Conservation (phyloP, 306 rosid genomes). For the Glycine tomentella region DNA sequence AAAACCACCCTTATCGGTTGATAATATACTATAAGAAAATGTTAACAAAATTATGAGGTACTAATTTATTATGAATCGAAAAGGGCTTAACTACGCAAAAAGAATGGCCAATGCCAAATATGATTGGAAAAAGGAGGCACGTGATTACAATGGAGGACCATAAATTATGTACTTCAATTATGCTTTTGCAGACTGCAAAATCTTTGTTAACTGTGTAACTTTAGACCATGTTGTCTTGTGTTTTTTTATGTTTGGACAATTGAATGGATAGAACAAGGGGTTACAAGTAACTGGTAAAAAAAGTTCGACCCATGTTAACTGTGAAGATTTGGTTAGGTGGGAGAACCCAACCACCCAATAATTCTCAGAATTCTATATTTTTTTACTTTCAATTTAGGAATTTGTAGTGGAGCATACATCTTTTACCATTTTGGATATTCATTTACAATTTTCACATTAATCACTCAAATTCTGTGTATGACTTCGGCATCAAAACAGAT, state of each 20-base stretch:
- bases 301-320: background rate
- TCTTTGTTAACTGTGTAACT: background rate
- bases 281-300: background rate
- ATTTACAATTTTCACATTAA: too few relatives aligned
- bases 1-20: background rate
- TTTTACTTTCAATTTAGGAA: too few relatives aligned
- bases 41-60: background rate
- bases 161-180: constrained; percentile 40
- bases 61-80: too few relatives aligned
- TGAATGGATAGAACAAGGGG: background rate
- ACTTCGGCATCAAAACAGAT: background rate
- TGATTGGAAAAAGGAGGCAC: constrained; percentile 12
- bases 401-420: too few relatives aligned
- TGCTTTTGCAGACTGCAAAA: background rate
- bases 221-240: background rate
- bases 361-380: background rate
- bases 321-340: background rate
- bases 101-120: background rate
- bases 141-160: background rate
- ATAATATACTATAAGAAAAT: background rate
- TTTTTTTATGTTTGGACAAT: background rate
- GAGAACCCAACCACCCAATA: background rate
- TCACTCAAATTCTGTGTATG: background rate
- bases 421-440: too few relatives aligned
- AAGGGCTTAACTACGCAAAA: constrained; percentile 3